These are phyloP conservation scores for Metschnikowia picachoensis DNA, from an alignment of 805 yeast genomes.

Conservation along the genomic window DNA sequence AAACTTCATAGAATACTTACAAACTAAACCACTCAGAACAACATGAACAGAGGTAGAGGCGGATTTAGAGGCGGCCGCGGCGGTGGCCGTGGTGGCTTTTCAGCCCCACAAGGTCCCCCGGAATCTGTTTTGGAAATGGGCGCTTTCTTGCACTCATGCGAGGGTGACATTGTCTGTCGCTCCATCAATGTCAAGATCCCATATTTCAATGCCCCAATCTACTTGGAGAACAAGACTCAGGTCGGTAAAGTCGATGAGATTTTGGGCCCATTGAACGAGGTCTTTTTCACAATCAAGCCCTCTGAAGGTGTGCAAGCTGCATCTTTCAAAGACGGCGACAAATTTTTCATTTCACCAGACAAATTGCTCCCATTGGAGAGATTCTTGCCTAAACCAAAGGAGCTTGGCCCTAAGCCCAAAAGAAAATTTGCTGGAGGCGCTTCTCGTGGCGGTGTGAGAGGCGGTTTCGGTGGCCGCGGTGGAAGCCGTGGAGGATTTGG, in stretches of 20 bases:
- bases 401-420: slow-evolving; percentile 76
- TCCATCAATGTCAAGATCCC: slow-evolving; percentile 93
- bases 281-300: slow-evolving; percentile 95
- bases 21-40: slow-evolving; percentile 5
- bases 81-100: slow-evolving; percentile 69
- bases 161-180: slow-evolving; percentile 95
- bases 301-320: slow-evolving; percentile 93
- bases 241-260: slow-evolving; percentile 98
- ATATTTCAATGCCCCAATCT: slow-evolving; percentile 97
- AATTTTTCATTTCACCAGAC: slow-evolving; percentile 92
- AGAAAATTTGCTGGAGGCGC: slow-evolving; percentile 53
- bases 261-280: slow-evolving; percentile 95
- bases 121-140: slow-evolving; percentile 96
- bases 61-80: slow-evolving; percentile 47
- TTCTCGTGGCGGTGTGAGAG: slow-evolving; percentile 46
- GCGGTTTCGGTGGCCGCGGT: slow-evolving; percentile 32
- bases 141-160: slow-evolving; percentile 84
- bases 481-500: slow-evolving; percentile 38
- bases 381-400: slow-evolving; percentile 94
- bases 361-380: slow-evolving; percentile 93
- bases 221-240: slow-evolving; percentile 91
- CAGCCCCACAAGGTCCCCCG: slow-evolving; percentile 90
- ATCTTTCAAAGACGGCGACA: slow-evolving; percentile 93
- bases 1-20: slow-evolving; percentile 9
- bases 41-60: slow-evolving; percentile 58